Evolutionary conservation across 163 green algal genomes (phyloP), one percentile per base, ranked within the genome.

Genomic region (Prototheca wickerhamii): DNA sequence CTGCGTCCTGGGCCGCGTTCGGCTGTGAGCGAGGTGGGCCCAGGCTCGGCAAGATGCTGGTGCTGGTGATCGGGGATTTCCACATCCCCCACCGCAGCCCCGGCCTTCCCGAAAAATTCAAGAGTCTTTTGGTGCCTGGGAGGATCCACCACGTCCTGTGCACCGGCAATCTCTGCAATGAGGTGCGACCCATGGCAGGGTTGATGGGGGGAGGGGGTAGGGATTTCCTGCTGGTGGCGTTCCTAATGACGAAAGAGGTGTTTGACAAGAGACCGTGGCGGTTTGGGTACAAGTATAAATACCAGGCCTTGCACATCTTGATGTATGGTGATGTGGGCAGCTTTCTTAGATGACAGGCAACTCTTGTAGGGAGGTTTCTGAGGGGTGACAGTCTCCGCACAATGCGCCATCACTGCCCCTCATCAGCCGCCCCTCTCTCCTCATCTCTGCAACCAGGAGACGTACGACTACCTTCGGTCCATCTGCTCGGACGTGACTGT

Each of bases 111-210:
- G 33, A 76, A 0, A 88, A 97, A 64, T 97, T 98, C 73, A 93
- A 89, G 65, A 70, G 85, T 51, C 76, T 98, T 51, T 75, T 98
- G 0, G 87, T 78, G 23, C 92, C 92, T 2, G 91, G 91, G 4
- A 97, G 96, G 67, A 95, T 97, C 17, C 81, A 95, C 34, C 82
- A 91, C 60, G 84, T 92, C 8, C 79, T 98, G 2, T 95, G 86
- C 67, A 77, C 88, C 0, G 92, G 91, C 18, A 95, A 98, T 67
- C 72, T 98, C 0, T 96, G 86, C 78, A 85, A 95, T 60, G 74
- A 96, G 0, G 94, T 86, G 76, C 82, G 73, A 29, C n/a, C n/a
- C n/a, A n/a, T n/a, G n/a, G n/a, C n/a, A n/a, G n/a, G n/a, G n/a
- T n/a, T n/a, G n/a, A n/a, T 86, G 83, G 74, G 76, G 86, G 42